Percentiles rank a stretch among this genome's conserved stretches.
Evolutionary conservation across 1,284 basidiomycete species (phyloP).

Genomic region (Lentinus polychrous): DNA sequence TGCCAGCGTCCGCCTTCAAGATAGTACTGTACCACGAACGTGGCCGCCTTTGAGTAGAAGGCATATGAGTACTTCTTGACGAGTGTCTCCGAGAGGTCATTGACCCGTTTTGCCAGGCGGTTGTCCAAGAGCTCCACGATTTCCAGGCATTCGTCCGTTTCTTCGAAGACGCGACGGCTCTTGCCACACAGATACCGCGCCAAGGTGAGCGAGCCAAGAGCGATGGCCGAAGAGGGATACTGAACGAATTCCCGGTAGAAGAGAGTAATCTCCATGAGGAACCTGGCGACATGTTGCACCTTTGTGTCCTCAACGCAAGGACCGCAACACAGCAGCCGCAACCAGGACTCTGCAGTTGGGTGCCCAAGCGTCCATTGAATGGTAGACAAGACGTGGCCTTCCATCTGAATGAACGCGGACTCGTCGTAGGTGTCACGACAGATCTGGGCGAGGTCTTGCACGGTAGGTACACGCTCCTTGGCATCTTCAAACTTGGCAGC

Average conservation of each 20-base stretch:
- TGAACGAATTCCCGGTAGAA: conserved; percentile 95
- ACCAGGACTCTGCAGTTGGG: conserved; percentile 96
- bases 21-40: conserved; percentile 89
- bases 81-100: conserved; percentile 87
- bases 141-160: conserved; percentile 70
- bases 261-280: conserved; percentile 97
- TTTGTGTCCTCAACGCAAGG: conserved; percentile 75
- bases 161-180: conserved; percentile 69
- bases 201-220: conserved; percentile 81
- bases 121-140: conserved; percentile 83
- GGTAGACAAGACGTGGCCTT: conserved; percentile 93
- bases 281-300: conserved; percentile 91
- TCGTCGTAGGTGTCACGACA: conserved; percentile 95
- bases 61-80: conserved; percentile 97
- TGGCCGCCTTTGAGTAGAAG: conserved; percentile 93
- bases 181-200: conserved; percentile 85
- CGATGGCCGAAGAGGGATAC: conserved; percentile 81
- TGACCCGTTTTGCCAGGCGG: conserved; percentile 79
- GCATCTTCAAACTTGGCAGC: conserved; percentile 99
- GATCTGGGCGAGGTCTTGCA: conserved; percentile 90
- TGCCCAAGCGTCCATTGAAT: conserved; percentile 98
- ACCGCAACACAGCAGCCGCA: conserved; percentile 73
- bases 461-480: conserved; percentile 95
- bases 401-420: conserved; percentile 95
- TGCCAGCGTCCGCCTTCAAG: conserved; percentile 69